Evolutionary conservation across 306 rosid species (phyloP).

Genomic region (Quercus wislizeni): DNA sequence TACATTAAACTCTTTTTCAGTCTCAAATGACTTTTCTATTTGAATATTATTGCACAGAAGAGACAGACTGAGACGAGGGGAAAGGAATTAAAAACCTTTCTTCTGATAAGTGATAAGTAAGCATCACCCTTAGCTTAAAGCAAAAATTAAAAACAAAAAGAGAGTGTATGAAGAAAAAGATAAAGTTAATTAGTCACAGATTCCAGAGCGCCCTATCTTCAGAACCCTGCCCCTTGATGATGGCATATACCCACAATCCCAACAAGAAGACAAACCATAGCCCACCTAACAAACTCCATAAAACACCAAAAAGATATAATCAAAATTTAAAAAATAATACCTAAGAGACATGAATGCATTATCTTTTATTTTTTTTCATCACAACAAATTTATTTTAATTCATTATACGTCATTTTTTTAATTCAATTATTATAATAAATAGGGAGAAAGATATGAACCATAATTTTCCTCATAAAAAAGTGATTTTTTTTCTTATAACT

Average conservation of each 20-base stretch:
- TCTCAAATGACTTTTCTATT: background rate
- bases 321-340: no score
- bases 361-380: no score
- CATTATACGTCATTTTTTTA: no score
- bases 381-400: no score
- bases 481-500: no score
- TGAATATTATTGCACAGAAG: background rate
- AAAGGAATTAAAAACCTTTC: background rate
- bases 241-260: slow-evolving; percentile 52
- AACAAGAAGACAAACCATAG: slow-evolving; percentile 58
- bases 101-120: slow-evolving; percentile 7
- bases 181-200: slow-evolving; percentile 46
- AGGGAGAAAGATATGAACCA: no score
- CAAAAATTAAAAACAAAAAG: slow-evolving; percentile 37
- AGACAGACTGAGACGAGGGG: slow-evolving; percentile 13
- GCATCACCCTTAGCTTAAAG: slow-evolving; percentile 21
- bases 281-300: slow-evolving; percentile 54
- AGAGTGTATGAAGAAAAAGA: slow-evolving; percentile 19
- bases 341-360: no score
- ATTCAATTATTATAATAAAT: no score
- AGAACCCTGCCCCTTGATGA: slow-evolving; percentile 22
- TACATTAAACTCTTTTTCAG: no score
- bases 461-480: no score
- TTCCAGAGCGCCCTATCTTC: slow-evolving; percentile 39
- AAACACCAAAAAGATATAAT: slow-evolving; percentile 11